Conservation (phyloP, 371 early-diverging fungal genomes). For the Gilbertella persicaria region DNA sequence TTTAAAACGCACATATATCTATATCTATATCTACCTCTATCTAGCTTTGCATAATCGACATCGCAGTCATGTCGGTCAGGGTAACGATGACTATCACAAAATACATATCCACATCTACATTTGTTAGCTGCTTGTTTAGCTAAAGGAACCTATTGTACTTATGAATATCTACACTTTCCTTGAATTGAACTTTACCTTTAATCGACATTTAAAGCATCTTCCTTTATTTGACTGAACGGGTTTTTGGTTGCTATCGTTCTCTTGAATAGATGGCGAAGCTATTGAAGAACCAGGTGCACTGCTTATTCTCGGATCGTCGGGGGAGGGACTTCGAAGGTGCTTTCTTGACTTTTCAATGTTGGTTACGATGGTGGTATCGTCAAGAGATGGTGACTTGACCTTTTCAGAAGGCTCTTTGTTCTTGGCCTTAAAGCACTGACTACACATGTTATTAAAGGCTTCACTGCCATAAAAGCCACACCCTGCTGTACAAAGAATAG, state of each 20-base stretch:
- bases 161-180: neutral
- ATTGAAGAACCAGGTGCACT: neutral
- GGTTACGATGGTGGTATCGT: neutral
- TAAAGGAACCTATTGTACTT: constrained; percentile 60
- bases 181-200: constrained; percentile 49
- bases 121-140: constrained; percentile 83
- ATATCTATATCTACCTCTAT: constrained; percentile 43
- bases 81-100: constrained; percentile 79
- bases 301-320: neutral
- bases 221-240: constrained; percentile 69
- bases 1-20: neutral
- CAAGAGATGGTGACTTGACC: neutral
- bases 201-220: constrained; percentile 72
- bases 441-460: constrained; percentile 79
- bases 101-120: constrained; percentile 80
- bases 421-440: constrained; percentile 71
- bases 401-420: neutral
- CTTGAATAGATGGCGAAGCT: neutral
- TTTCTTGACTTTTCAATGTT: neutral
- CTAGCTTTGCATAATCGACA: constrained; percentile 76
- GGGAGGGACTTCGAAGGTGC: neutral
- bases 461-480: constrained; percentile 68
- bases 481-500: constrained; percentile 63
- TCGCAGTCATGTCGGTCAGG: constrained; percentile 80
- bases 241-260: constrained; percentile 17